phyloP scores from a whole-genome alignment of 768 basidiomycete species.

The Boletus rubroflammeus region DNA sequence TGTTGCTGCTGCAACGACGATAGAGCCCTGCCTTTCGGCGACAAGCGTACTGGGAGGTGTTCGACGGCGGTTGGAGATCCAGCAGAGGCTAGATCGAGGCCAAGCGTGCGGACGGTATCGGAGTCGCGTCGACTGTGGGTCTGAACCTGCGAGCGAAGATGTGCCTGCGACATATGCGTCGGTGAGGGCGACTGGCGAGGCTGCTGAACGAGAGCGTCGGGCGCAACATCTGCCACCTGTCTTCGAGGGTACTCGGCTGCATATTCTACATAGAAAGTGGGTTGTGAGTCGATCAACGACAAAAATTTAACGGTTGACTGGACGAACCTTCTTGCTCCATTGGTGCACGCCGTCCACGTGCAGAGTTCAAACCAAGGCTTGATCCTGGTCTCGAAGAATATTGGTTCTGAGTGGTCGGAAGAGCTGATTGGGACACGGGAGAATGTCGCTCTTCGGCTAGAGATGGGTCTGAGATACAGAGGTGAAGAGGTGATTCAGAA shows the following conservation, averaged over 20 bases:
- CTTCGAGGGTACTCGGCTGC: constrained; percentile 23
- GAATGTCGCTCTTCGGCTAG: constrained; percentile 30
- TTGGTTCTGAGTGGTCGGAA: constrained; percentile 19
- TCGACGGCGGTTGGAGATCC: constrained; percentile 59
- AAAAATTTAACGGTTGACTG: constrained; percentile 9
- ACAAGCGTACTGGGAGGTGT: constrained; percentile 27
- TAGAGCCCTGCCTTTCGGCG: constrained; percentile 27
- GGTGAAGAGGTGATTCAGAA: constrained; percentile 25
- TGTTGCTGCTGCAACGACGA: constrained; percentile 27
- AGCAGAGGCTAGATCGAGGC: constrained; percentile 34
- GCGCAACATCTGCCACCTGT: constrained; percentile 8
- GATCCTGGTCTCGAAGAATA: constrained; percentile 40
- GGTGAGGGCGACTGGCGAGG: constrained; percentile 56
- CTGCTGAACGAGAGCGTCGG: constrained; percentile 23
- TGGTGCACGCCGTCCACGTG: constrained; percentile 39
- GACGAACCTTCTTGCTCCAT: constrained; percentile 43
- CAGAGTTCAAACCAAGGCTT: constrained; percentile 39
- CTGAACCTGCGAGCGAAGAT: constrained; percentile 32
- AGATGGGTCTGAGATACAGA: constrained; percentile 22
- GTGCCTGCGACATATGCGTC: constrained; percentile 34
- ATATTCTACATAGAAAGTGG: constrained; percentile 21
- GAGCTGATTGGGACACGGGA: constrained; percentile 15
- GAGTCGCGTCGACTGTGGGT: constrained; percentile 70
- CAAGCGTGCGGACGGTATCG: constrained; percentile 61
- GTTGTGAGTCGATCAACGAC: constrained; percentile 7